A percentile compares a stretch with the other conserved stretches of the same genome.
These are phyloP conservation scores for Trichosporon ovoides DNA, from an alignment of 1,284 basidiomycete genomes.

Conservation along the genomic window DNA sequence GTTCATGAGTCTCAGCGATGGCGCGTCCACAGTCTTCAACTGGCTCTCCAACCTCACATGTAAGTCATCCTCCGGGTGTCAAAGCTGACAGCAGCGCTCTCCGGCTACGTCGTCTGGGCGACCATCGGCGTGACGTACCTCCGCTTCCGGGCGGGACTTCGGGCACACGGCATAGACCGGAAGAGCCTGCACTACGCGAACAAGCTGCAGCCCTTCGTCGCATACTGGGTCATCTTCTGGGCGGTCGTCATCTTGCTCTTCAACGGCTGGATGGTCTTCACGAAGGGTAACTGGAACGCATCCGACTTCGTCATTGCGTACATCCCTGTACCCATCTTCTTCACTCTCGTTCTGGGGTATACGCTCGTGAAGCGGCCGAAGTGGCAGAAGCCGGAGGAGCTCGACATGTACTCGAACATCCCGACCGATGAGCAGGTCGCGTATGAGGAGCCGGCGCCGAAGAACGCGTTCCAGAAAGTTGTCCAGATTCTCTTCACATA, in stretches of 20 bases:
- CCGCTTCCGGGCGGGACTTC: slow-evolving; percentile 30
- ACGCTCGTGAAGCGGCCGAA: slow-evolving; percentile 50
- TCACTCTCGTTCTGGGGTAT: slow-evolving; percentile 13
- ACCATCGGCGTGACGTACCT: slow-evolving; percentile 28
- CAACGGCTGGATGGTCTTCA: slow-evolving; percentile 29
- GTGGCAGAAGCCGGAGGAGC: slow-evolving; percentile 56
- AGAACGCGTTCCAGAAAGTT: neutral
- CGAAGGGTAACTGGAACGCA: slow-evolving; percentile 33
- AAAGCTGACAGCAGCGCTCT: slow-evolving; percentile 17
- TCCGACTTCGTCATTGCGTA: slow-evolving; percentile 26
- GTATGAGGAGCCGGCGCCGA: slow-evolving; percentile 55
- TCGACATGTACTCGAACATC: slow-evolving; percentile 78
- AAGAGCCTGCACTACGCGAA: slow-evolving; percentile 16
- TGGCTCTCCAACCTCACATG: slow-evolving; percentile 60
- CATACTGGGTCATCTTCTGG: slow-evolving; percentile 24
- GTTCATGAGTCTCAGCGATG: slow-evolving; percentile 55
- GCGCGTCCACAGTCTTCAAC: slow-evolving; percentile 61
- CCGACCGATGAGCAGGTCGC: slow-evolving; percentile 60
- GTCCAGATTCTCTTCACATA: slow-evolving; percentile 1
- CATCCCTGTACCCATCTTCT: slow-evolving; percentile 23
- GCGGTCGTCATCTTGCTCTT: slow-evolving; percentile 22
- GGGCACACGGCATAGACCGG: slow-evolving; percentile 27
- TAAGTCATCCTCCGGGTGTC: neutral
- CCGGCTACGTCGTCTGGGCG: slow-evolving; percentile 23
- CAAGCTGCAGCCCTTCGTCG: slow-evolving; percentile 4